Conservation (phyloP, 2,329 filamentous ascomycete species). For the Phialocephala sp. region DNA sequence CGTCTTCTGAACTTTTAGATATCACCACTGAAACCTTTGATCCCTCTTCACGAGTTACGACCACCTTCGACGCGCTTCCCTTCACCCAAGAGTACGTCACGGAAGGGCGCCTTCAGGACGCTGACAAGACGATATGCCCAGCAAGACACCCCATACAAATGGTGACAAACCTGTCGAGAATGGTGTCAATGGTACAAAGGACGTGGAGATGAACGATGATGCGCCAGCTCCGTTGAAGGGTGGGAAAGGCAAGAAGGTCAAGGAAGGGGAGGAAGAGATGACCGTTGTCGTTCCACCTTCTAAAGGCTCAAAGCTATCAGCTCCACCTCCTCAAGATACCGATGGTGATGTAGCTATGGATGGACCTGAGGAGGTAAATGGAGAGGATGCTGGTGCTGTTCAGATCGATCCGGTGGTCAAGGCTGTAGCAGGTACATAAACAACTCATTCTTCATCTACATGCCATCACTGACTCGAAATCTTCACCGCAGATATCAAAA, state of each 20-base stretch:
- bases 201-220: constrained; percentile 75
- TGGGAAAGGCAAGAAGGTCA: constrained; percentile 67
- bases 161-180: constrained; percentile 74
- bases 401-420: constrained; percentile 67
- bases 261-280: constrained; percentile 79
- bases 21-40: constrained; percentile 8
- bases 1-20: constrained; percentile 13
- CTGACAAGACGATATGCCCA: constrained; percentile 60
- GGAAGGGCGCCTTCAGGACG: constrained; percentile 37
- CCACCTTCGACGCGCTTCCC: constrained; percentile 34
- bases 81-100: constrained; percentile 35
- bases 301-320: constrained; percentile 66
- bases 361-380: constrained; percentile 47
- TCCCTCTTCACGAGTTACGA: constrained; percentile 12
- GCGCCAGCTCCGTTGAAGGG: constrained; percentile 62
- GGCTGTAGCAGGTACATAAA: constrained; percentile 62
- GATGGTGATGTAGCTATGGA: constrained; percentile 77
- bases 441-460: background rate
- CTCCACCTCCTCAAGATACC: constrained; percentile 60
- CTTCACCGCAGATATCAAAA: constrained; percentile 78
- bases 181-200: constrained; percentile 67
- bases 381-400: constrained; percentile 48
- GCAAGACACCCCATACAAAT: constrained; percentile 71
- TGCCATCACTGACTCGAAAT: constrained; percentile 26
- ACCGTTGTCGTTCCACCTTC: constrained; percentile 79